phyloP scores from a whole-genome alignment of 129 eudicot genomes.

The Centrapalus pauciflorus region DNA sequence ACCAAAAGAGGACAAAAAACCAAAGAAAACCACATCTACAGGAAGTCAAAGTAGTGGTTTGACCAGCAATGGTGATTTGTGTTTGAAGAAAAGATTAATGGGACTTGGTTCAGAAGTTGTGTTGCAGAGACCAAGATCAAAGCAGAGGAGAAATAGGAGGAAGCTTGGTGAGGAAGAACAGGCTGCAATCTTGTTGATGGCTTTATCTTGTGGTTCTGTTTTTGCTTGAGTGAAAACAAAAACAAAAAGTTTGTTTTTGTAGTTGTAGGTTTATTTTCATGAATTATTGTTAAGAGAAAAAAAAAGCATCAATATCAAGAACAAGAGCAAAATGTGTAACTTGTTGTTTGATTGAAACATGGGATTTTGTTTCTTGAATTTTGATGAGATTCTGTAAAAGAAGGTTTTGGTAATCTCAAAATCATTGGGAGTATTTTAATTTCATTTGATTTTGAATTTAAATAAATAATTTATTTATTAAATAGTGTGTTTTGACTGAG shows the following conservation, averaged over 20 bases:
- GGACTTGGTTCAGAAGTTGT: slow-evolving; percentile 58
- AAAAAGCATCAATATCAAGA: slow-evolving; percentile 8
- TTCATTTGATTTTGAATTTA: neutral
- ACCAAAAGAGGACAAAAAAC: slow-evolving; percentile 54
- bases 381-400: slow-evolving; percentile 3
- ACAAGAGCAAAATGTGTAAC: slow-evolving; percentile 4
- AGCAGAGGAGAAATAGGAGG: slow-evolving; percentile 43
- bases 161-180: slow-evolving; percentile 81
- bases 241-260: neutral
- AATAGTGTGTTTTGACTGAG: neutral
- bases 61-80: slow-evolving; percentile 38
- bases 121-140: slow-evolving; percentile 89
- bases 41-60: slow-evolving; percentile 30
- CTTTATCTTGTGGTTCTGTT: slow-evolving; percentile 81
- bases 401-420: neutral
- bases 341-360: neutral
- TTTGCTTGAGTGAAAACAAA: slow-evolving; percentile 40
- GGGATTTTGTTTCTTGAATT: slow-evolving; percentile 3
- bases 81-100: slow-evolving; percentile 52
- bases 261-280: slow-evolving; percentile 4
- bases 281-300: neutral
- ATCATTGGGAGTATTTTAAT: neutral
- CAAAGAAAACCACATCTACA: slow-evolving; percentile 38
- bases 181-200: slow-evolving; percentile 87
- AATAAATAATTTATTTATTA: neutral